Evolutionary conservation across 1,284 basidiomycete genomes (phyloP).

Genomic region (Rhizoctonia solani): DNA sequence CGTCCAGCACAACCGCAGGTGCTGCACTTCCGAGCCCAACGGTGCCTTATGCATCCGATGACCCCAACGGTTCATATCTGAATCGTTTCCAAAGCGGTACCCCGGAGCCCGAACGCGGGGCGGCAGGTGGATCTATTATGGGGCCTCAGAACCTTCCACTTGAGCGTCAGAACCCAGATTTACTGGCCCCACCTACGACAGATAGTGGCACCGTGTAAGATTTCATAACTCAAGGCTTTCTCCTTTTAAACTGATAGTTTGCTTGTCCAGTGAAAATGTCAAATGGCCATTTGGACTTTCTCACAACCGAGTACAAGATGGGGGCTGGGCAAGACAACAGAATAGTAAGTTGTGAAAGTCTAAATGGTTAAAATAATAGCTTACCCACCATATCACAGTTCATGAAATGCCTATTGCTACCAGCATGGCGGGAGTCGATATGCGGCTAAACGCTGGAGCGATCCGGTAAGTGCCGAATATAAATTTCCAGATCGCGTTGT

Average conservation of each 20-base stretch:
- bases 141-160: slow-evolving; percentile 39
- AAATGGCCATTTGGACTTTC: slow-evolving; percentile 75
- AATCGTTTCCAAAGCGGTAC: slow-evolving; percentile 18
- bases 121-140: slow-evolving; percentile 39
- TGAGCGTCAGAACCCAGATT: slow-evolving; percentile 20
- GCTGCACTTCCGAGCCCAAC: slow-evolving; percentile 13
- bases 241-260: background rate
- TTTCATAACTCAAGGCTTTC: background rate
- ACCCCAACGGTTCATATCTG: slow-evolving; percentile 19
- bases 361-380: background rate
- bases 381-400: slow-evolving; percentile 47
- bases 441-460: slow-evolving; percentile 67
- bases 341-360: slow-evolving; percentile 52
- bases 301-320: slow-evolving; percentile 68
- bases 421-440: slow-evolving; percentile 67
- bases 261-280: slow-evolving; percentile 53
- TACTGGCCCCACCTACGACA: slow-evolving; percentile 41
- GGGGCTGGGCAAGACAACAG: slow-evolving; percentile 75
- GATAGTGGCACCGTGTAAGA: slow-evolving; percentile 42
- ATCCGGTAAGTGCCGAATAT: slow-evolving; percentile 54
- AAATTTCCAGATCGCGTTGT: background rate
- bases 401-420: slow-evolving; percentile 61
- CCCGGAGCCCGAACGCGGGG: slow-evolving; percentile 39
- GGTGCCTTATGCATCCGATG: slow-evolving; percentile 29
- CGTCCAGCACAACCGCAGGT: slow-evolving; percentile 31